phyloP scores from a whole-genome alignment of 768 basidiomycete genomes.

The Boletales sp. region DNA sequence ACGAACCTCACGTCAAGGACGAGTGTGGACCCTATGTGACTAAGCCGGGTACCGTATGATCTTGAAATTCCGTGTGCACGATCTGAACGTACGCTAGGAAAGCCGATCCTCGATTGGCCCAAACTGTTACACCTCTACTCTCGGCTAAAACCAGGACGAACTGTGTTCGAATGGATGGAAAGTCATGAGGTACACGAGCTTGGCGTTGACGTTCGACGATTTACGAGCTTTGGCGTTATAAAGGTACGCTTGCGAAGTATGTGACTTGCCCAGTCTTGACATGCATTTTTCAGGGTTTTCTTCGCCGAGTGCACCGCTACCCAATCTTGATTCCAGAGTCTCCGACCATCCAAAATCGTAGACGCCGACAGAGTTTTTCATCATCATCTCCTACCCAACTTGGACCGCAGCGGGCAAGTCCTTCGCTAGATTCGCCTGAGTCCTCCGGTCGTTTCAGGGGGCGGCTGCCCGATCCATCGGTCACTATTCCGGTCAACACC shows the following conservation, averaged over 20 bases:
- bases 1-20: slow-evolving; percentile 75
- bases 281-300: slow-evolving; percentile 62
- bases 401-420: slow-evolving; percentile 7
- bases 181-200: slow-evolving; percentile 61
- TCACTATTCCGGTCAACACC: slow-evolving; percentile 14
- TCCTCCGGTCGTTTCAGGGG: slow-evolving; percentile 16
- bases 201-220: slow-evolving; percentile 90
- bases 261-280: not conserved
- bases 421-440: slow-evolving; percentile 11
- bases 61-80: not conserved
- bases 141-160: slow-evolving; percentile 75
- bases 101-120: slow-evolving; percentile 78
- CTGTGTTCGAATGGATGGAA: slow-evolving; percentile 87
- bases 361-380: slow-evolving; percentile 30
- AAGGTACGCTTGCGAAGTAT: slow-evolving; percentile 50
- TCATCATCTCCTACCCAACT: slow-evolving; percentile 12
- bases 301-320: slow-evolving; percentile 91
- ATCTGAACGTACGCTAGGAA: slow-evolving; percentile 35
- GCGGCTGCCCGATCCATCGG: slow-evolving; percentile 19
- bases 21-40: slow-evolving; percentile 95
- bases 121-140: slow-evolving; percentile 85
- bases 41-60: slow-evolving; percentile 49
- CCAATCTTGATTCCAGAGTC: slow-evolving; percentile 62
- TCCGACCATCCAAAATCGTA: slow-evolving; percentile 19
- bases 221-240: slow-evolving; percentile 95